These are phyloP conservation scores for Ceratopteris richardii DNA, from an alignment of 75 land plant genomes.

Conservation along the genomic window DNA sequence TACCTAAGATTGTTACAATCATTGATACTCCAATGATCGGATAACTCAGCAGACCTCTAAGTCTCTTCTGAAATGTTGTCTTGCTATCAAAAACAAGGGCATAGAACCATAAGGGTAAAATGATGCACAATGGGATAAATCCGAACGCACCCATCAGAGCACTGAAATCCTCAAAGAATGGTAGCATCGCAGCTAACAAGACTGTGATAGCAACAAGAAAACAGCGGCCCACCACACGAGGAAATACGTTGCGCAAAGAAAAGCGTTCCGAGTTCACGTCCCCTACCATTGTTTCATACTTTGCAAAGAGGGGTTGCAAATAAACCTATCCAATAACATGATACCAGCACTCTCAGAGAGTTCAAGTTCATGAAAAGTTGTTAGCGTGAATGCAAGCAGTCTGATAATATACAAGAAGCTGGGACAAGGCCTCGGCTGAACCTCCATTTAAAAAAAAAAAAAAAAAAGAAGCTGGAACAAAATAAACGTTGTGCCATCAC, in stretches of 20 bases:
- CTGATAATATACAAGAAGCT: too few relatives aligned
- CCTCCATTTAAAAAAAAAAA: too few relatives aligned
- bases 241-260: conserved; percentile 52
- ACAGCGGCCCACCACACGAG: conserved; percentile 42
- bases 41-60: conserved; percentile 36
- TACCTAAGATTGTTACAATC: conserved; percentile 27
- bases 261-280: conserved; percentile 32
- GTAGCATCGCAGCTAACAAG: conserved; percentile 65
- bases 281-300: conserved; percentile 38
- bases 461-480: too few relatives aligned
- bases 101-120: conserved; percentile 49
- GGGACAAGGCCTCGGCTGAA: too few relatives aligned
- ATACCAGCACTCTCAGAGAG: too few relatives aligned
- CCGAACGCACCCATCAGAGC: conserved; percentile 69
- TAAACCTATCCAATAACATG: conserved; percentile 50
- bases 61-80: conserved; percentile 23
- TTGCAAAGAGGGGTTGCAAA: conserved; percentile 65
- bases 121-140: conserved; percentile 67
- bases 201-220: conserved; percentile 35
- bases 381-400: too few relatives aligned
- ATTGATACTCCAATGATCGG: conserved; percentile 35
- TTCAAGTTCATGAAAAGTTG: too few relatives aligned
- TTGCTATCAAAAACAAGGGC: conserved; percentile 39
- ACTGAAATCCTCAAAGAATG: conserved; percentile 81
- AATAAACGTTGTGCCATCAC: too few relatives aligned